A percentile compares a stretch with the other conserved stretches of the same genome.
These are phyloP conservation scores for Pyrenopolyporus hunteri DNA, from an alignment of 495 filamentous ascomycete species.

Conservation along the genomic window DNA sequence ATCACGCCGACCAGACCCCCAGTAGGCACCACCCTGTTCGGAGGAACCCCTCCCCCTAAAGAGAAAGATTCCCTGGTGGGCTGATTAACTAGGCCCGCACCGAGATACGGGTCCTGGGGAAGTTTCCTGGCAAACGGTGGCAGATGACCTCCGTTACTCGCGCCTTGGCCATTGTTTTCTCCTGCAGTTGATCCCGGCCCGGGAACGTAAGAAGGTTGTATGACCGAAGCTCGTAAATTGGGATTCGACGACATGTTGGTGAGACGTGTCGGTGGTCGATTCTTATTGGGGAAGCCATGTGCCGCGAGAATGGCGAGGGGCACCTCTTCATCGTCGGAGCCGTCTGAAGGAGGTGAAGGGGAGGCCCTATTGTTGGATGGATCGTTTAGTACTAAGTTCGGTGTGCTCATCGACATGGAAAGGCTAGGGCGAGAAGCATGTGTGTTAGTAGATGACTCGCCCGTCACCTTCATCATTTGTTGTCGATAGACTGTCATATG, in stretches of 20 bases:
- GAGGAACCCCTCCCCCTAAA: slow-evolving; percentile 66
- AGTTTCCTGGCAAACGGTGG: slow-evolving; percentile 88
- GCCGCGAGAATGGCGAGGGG: slow-evolving; percentile 88
- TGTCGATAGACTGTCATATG: slow-evolving; percentile 90
- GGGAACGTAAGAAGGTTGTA: slow-evolving; percentile 27
- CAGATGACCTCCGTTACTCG: slow-evolving; percentile 48
- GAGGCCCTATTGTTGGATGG: slow-evolving; percentile 36
- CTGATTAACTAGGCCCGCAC: slow-evolving; percentile 77
- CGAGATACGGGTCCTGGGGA: slow-evolving; percentile 87
- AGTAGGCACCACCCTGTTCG: slow-evolving; percentile 52
- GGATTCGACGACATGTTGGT: slow-evolving; percentile 69
- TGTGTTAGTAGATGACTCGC: slow-evolving; percentile 62
- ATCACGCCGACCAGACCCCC: slow-evolving; percentile 93
- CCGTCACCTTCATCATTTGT: slow-evolving; percentile 96
- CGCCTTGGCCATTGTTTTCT: slow-evolving; percentile 27
- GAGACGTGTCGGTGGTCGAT: slow-evolving; percentile 76
- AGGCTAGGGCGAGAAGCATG: slow-evolving; percentile 49
- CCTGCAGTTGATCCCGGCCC: slow-evolving; percentile 35
- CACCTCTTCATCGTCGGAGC: slow-evolving; percentile 81
- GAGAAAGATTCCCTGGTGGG: slow-evolving; percentile 78
- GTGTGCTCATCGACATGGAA: slow-evolving; percentile 61
- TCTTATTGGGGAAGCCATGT: slow-evolving; percentile 89
- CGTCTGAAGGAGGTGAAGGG: slow-evolving; percentile 50
- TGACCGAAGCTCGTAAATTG: slow-evolving; percentile 58
- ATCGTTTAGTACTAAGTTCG: slow-evolving; percentile 52